phyloP scores from a whole-genome alignment of 768 basidiomycete genomes.

The Amanita thiersii region DNA sequence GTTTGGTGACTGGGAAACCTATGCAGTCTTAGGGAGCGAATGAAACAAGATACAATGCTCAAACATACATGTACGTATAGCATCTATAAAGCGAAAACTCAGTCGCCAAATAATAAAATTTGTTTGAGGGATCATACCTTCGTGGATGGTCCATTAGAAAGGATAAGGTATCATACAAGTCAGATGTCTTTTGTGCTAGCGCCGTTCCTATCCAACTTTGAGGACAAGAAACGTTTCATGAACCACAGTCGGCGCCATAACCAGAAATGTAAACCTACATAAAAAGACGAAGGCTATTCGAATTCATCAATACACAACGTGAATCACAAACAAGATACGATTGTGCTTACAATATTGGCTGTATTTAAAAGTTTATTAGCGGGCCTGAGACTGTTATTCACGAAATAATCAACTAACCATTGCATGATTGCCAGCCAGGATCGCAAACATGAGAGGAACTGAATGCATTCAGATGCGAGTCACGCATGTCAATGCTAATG shows the following conservation, averaged over 20 bases:
- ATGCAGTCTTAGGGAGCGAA: neutral
- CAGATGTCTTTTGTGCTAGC: slow-evolving; percentile 34
- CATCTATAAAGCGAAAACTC: slow-evolving; percentile 27
- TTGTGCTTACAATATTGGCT: slow-evolving; percentile 53
- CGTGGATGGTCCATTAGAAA: slow-evolving; percentile 78
- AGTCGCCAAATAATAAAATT: too few relatives aligned
- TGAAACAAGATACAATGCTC: too few relatives aligned
- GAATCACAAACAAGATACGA: neutral
- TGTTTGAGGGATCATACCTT: slow-evolving; percentile 24
- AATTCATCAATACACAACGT: too few relatives aligned
- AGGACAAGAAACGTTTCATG: neutral
- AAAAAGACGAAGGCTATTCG: slow-evolving; percentile 43
- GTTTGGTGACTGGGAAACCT: slow-evolving; percentile 71
- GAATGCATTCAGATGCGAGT: neutral
- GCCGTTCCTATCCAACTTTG: slow-evolving; percentile 56
- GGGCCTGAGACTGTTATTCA: neutral
- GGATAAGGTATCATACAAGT: slow-evolving; percentile 44
- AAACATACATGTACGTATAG: slow-evolving; percentile 50
- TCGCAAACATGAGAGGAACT: slow-evolving; percentile 51
- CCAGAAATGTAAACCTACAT: slow-evolving; percentile 36
- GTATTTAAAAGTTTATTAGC: neutral
- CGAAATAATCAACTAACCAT: slow-evolving; percentile 35
- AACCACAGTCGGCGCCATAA: neutral
- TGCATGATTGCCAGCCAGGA: slow-evolving; percentile 73
- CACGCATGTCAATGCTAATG: neutral